Conservation (phyloP, 345 rosid species). For the Cardamine chenopodiifolia region DNA sequence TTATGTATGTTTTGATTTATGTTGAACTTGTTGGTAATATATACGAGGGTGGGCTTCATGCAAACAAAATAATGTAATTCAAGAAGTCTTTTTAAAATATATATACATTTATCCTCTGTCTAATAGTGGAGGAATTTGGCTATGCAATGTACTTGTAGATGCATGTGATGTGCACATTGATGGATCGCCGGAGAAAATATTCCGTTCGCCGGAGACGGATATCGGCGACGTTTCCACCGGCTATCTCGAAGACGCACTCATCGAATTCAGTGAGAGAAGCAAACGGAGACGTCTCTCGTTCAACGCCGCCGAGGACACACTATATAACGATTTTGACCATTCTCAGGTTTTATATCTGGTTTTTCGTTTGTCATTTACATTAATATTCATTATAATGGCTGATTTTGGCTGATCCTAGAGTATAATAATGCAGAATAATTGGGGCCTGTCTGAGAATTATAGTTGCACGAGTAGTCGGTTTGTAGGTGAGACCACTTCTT, state of each 20-base stretch:
- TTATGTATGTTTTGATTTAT: neutral
- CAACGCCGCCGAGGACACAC: slow-evolving; percentile 25
- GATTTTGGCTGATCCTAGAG: slow-evolving; percentile 11
- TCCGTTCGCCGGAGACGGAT: slow-evolving; percentile 43
- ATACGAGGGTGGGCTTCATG: slow-evolving; percentile 2
- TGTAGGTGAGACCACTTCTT: slow-evolving; percentile 49
- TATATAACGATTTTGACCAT: slow-evolving; percentile 22
- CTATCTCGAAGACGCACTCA: slow-evolving; percentile 82
- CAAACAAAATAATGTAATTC: neutral
- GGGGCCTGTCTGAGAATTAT: slow-evolving; percentile 61
- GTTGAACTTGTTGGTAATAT: slow-evolving; percentile 9
- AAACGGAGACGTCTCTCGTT: slow-evolving; percentile 67
- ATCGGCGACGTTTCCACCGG: slow-evolving; percentile 68
- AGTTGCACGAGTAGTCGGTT: slow-evolving; percentile 54
- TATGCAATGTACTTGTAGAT: slow-evolving; percentile 33
- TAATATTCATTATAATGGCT: neutral
- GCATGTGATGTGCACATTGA: slow-evolving; percentile 48
- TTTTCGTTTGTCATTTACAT: neutral
- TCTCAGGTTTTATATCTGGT: slow-evolving; percentile 28
- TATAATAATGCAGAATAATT: slow-evolving; percentile 52
- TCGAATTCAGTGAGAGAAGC: slow-evolving; percentile 60
- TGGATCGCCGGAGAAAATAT: slow-evolving; percentile 41
- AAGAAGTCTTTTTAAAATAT: neutral
- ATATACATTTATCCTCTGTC: neutral
- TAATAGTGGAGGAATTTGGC: neutral